Base-by-base conservation (phyloP, 2,329 filamentous ascomycete species). In the Diplodia corticola region DNA sequence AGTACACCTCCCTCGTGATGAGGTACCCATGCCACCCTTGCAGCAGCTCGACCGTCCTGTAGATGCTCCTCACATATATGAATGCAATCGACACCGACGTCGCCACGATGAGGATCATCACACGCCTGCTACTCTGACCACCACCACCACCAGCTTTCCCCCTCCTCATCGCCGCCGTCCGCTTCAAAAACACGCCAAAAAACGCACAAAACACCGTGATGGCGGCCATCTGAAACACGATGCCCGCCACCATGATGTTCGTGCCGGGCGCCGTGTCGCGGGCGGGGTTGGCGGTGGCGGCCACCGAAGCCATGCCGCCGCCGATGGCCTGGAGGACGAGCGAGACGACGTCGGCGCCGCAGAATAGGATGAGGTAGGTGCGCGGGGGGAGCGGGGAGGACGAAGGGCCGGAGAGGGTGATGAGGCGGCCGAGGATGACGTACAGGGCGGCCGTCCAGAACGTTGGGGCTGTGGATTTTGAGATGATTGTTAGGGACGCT, bases 301-400 rank as follows among this genome's bases (percentile, higher is more conserved):
- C 83, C 0, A 82, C 80, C 0, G 86, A 84, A 1, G 87, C 84
- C 51, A 87, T 78, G 61, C 82, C 86, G 66, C 86, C 86, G 12
- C 86, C 86, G 12, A 80, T 80, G 6, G 84, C 85, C 73, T 89
- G 86, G 4, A 88, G 75, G 15, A 85, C 69, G 24, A 89, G 80
- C n/a, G 83, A 85, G 65, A 85, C 70, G 51, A 88, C 69, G 69
- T 89, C 86, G 70, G 84, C 85, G 15, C 77, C 72, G 70, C 88
- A 84, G 75, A 89, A 89, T 68, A 88, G 81, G 73, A 82, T 82
- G 15, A 86, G 87, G 73, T 87, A 73, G 10, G 67, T 69, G 0
- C 75, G 72, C 6, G 69, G 68, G 3, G 78, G 68, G 10, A 73
- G 68, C 0, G 74, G 76, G 71, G 72, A 75, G 0, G 68, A 66